Evolutionary conservation across 257 asterid species (phyloP), one percentile per base, ranked within the genome.

Genomic region (Cordia subcordata): DNA sequence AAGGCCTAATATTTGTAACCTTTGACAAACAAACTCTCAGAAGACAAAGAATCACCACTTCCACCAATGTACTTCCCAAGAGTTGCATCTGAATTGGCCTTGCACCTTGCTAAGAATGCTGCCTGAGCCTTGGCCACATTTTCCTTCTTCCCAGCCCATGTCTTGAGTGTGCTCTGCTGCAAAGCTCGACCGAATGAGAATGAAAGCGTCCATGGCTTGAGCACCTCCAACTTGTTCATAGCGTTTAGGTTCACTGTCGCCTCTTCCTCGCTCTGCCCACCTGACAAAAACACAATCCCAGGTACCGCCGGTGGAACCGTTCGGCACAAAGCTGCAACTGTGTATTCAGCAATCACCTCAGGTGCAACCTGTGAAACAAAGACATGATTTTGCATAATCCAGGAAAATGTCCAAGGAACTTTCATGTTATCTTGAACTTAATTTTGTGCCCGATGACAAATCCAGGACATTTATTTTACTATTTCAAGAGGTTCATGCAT

Each of bases 281-380:
- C 96, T 0, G 96, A 88, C 45, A 88, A 55, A 65, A 88, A 88
- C 77, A 88, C 95, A 5, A 88, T 49, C 49, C 95, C 94, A 0
- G 95, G 96, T 60, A 88, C 96, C n/a, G 89, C 96, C 10, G 95
- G 82, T 13, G 96, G 95, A 57, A 88, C 95, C 0, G 96, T 88
- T 46, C 95, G 66, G 46, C 87, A 70, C 58, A 86, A 42, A 0
- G 96, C 94, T 52, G 75, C 46, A 50, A 88, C 95, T 1, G 94
- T 88, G 91, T 64, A 73, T 46, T 83, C 89, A 0, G 94, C 96
- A 14, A 82, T 82, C 81, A 69, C 94, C 64, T 86, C 87, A 8
- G 94, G 75, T 38, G 76, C 64, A 21, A 88, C 96, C 96, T 87
- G 20, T 17, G 1, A 40, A 17, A 22, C 51, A 0, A n/a, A 42